These are phyloP conservation scores for Salinomyces thailandicus DNA, from an alignment of 2,329 filamentous ascomycete genomes.

Conservation along the genomic window DNA sequence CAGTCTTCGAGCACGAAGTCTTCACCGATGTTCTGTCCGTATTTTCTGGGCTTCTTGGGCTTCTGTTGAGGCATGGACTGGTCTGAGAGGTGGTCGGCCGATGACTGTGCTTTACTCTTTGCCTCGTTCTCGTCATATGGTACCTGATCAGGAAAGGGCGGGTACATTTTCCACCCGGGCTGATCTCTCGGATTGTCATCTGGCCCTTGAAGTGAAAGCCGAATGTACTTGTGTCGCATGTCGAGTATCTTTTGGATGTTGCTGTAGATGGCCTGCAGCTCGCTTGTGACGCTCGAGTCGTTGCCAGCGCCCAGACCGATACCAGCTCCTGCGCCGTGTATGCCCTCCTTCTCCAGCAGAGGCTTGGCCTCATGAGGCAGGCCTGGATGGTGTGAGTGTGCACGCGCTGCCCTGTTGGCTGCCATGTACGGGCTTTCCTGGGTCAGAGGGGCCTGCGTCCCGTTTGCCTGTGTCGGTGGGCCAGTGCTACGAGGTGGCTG, in stretches of 20 bases:
- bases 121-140: constrained; percentile 47
- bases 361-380: constrained; percentile 48
- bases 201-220: constrained; percentile 68
- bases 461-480: constrained; percentile 12
- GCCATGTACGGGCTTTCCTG: constrained; percentile 11
- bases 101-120: background rate
- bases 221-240: constrained; percentile 77
- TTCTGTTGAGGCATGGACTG: constrained; percentile 5
- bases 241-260: constrained; percentile 88
- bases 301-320: constrained; percentile 56
- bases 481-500: constrained; percentile 22
- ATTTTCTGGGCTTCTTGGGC: constrained; percentile 56
- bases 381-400: constrained; percentile 41
- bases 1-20: constrained; percentile 79
- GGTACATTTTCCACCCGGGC: constrained; percentile 77
- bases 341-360: constrained; percentile 43
- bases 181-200: constrained; percentile 83
- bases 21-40: constrained; percentile 79
- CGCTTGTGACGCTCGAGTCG: constrained; percentile 70
- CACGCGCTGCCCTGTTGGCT: constrained; percentile 39
- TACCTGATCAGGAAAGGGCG: constrained; percentile 78
- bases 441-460: background rate
- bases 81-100: constrained; percentile 7
- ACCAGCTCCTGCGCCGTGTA: constrained; percentile 48
- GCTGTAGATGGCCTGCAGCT: constrained; percentile 75